Percentiles rank a stretch among this genome's conserved stretches.
Evolutionary conservation across 768 basidiomycete genomes (phyloP).

Genomic region (Suillus bovinus): DNA sequence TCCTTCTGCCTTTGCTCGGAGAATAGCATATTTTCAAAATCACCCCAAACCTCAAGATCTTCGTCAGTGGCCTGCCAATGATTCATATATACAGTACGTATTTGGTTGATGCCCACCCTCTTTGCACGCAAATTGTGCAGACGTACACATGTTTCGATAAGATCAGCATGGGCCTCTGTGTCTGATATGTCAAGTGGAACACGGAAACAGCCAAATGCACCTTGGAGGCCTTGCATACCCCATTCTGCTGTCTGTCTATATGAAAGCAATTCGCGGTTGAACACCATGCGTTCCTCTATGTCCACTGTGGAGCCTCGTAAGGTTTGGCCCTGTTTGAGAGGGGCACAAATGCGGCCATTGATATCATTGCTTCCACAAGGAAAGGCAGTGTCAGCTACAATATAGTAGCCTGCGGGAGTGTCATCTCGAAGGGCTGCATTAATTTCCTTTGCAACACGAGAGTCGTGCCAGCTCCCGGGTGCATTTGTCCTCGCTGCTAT

Average conservation of each 20-base stretch:
- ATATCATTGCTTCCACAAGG: slow-evolving; percentile 36
- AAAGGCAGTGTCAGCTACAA: slow-evolving; percentile 49
- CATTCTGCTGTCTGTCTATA: slow-evolving; percentile 52
- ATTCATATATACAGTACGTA: slow-evolving; percentile 19
- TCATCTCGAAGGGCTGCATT: slow-evolving; percentile 33
- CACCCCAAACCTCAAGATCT: too few species aligned
- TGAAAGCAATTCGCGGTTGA: slow-evolving; percentile 42
- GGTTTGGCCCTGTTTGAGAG: slow-evolving; percentile 35
- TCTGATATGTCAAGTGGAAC: slow-evolving; percentile 42
- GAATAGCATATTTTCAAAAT: too few species aligned
- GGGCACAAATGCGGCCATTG: slow-evolving; percentile 35
- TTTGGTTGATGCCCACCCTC: slow-evolving; percentile 45
- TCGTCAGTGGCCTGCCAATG: too few species aligned
- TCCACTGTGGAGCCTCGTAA: slow-evolving; percentile 17
- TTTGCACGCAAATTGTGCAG: slow-evolving; percentile 36
- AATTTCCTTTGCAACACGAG: slow-evolving; percentile 40
- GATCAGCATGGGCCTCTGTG: slow-evolving; percentile 21
- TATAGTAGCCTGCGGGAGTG: slow-evolving; percentile 43
- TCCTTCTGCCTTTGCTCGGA: not conserved
- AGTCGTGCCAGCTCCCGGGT: slow-evolving; percentile 53
- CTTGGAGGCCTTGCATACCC: slow-evolving; percentile 48
- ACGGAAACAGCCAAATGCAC: slow-evolving; percentile 45
- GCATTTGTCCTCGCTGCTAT: slow-evolving; percentile 38
- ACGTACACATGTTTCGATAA: slow-evolving; percentile 38
- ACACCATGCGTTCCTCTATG: slow-evolving; percentile 23